Conservation (phyloP, 164 flowering plant species). For the Chloranthus sessilifolius region DNA sequence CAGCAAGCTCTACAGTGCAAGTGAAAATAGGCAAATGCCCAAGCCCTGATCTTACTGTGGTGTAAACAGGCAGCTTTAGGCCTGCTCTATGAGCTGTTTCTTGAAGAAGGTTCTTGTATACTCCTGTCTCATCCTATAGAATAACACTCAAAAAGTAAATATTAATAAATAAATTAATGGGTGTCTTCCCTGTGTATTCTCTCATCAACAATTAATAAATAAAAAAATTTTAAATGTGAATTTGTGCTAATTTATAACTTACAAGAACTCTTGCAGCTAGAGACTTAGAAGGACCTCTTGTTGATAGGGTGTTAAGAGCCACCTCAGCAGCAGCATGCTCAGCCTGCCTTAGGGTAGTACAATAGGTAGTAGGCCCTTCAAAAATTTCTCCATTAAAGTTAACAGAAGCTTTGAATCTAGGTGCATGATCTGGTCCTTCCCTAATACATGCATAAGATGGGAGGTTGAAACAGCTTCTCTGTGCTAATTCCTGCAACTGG, state of each 20-base stretch:
- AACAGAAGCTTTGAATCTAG: slow-evolving; percentile 73
- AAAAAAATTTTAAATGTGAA: no score
- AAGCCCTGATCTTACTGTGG: slow-evolving; percentile 66
- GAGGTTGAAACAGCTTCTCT: slow-evolving; percentile 81
- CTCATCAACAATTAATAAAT: no score
- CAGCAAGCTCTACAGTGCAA: slow-evolving; percentile 66
- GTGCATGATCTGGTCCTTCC: slow-evolving; percentile 93
- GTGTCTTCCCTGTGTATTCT: no score
- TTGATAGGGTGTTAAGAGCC: slow-evolving; percentile 59
- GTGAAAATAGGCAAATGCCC: slow-evolving; percentile 66
- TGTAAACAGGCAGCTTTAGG: slow-evolving; percentile 55
- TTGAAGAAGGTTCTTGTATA: slow-evolving; percentile 48
- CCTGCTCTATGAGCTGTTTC: slow-evolving; percentile 73
- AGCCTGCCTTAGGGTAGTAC: slow-evolving; percentile 74
- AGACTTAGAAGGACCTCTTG: slow-evolving; percentile 60
- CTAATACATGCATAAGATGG: slow-evolving; percentile 66
- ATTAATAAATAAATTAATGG: neutral
- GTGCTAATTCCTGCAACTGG: slow-evolving; percentile 88
- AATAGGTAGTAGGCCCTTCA: slow-evolving; percentile 60
- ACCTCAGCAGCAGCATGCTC: slow-evolving; percentile 90
- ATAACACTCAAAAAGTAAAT: neutral
- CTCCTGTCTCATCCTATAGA: slow-evolving; percentile 69
- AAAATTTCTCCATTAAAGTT: slow-evolving; percentile 84
- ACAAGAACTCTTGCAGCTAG: slow-evolving; percentile 72
- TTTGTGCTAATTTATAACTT: slow-evolving; percentile 26